Base-by-base conservation (phyloP, 148 eudicot genomes). In the Rhododendron mucronatum region DNA sequence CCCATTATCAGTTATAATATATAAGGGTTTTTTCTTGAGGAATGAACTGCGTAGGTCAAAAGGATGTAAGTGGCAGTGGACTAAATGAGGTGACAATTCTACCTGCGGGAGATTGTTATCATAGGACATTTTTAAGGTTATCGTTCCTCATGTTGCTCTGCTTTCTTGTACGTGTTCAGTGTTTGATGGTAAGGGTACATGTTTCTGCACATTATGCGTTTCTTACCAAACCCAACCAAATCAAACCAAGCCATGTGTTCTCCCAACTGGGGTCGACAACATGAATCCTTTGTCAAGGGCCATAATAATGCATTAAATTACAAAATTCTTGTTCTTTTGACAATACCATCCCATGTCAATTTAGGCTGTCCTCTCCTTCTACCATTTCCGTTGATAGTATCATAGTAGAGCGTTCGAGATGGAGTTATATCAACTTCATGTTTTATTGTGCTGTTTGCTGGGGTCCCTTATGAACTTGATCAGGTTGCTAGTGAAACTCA, bases 151-250 rank as follows among this genome's bases (percentile, higher is more conserved):
- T 74, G 21, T 45, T 84, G 71, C 37, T 23, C 3, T 73, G 67
- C 33, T 80, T 80, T 44, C 33, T 33, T 33, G 28, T 18, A 18
- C 20, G 6, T 39, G 44, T 39, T 39, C 37, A 74, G 50, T 51
- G n/a, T 23, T 84, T 53, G 85, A 84, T 51, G 41, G 59, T 5
- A 39, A 83, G 61, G 59, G 82, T 71, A 30, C 82, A 75, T 37
- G 79, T 75, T 75, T 75, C 7, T 75, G n/a, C 76, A 71, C 18
- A 7, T 12, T 30, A 12, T 71, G 39, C 30, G 73, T 23, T 65
- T 7, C 33, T 23, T 65, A 65, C 73, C 73, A n/a, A n/a, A 63
- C 69, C 26, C 21, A 63, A 63, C 69, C 69, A 23, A 63, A 23
- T 20, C 10, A 23, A 61, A n/a, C 11, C 71, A 63, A 63, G 28